Evolutionary conservation across 371 early-diverging fungal species (phyloP), one percentile per base, ranked within the genome.

Genomic region (Syncephalis plumigaleata): DNA sequence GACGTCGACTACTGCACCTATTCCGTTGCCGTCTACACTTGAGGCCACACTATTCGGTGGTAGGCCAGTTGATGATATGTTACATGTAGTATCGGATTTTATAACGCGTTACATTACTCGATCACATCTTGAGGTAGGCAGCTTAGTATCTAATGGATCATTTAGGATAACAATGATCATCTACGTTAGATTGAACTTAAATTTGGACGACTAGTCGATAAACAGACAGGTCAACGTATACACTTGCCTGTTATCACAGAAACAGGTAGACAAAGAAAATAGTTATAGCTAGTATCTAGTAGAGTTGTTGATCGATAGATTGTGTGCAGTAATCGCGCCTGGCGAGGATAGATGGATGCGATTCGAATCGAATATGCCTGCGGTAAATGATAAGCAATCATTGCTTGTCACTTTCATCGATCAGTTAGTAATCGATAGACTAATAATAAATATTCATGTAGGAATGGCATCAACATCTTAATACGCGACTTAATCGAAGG

Each of bases 111-210:
- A 40, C 15, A 18, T 40, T 18, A 21, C 16, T 7, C 40, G 40
- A 8, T n/a, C 40, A 8, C 21, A 40, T 15, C 18, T 40, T n/a
- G 40, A 40, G 40, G 40, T 40, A 40, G 8, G 16, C 21, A 40
- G 16, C 21, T 37, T 9, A 21, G 40, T 18, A 4, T 21, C 4
- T 40, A 5, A 8, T 18, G n/a, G 4, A 40, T n/a, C n/a, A 40
- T n/a, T n/a, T n/a, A n/a, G 16, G 8, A 4, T 8, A 40, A 40
- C 40, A 3, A 21, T 40, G 40, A 26, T 18, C 1, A 36, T n/a
- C n/a, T n/a, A n/a, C n/a, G n/a, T n/a, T 49, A 80, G 79, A 83
- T 87, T 49, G 87, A 87, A 55, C 84, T 80, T 16, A 87, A 87
- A 55, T 59, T 87, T 21, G 87, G 87, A 9, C 46, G 66, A 20